phyloP scores from a whole-genome alignment of 176 grass and related monocot genomes.

The Raddia guianensis region DNA sequence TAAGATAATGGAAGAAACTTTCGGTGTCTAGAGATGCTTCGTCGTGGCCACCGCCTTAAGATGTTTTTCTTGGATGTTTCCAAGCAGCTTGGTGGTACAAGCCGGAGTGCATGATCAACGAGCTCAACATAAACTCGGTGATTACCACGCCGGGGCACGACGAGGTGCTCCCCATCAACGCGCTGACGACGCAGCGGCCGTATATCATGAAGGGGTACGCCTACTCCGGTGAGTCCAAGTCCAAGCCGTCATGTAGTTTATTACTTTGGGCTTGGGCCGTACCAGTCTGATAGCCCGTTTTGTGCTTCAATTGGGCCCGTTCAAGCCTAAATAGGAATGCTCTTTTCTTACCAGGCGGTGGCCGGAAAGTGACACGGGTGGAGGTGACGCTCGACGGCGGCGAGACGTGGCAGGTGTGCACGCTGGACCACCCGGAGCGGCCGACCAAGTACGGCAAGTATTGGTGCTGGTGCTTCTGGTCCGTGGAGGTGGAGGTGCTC shows the following conservation, averaged over 20 bases:
- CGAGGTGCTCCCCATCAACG: slow-evolving; percentile 74
- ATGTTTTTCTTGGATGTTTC: background rate
- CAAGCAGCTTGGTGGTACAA: slow-evolving; percentile 95
- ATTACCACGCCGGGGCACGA: slow-evolving; percentile 78
- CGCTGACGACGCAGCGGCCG: slow-evolving; percentile 52
- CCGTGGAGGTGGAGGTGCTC: slow-evolving; percentile 63
- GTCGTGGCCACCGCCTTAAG: background rate
- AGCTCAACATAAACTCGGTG: slow-evolving; percentile 93
- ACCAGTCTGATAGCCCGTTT: background rate
- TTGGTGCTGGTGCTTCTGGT: slow-evolving; percentile 99
- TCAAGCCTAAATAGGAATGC: background rate
- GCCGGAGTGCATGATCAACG: slow-evolving; percentile 89
- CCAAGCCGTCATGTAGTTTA: too few relatives aligned
- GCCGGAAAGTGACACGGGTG: slow-evolving; percentile 77
- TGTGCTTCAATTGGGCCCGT: background rate
- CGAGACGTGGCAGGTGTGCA: slow-evolving; percentile 66
- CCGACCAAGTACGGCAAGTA: slow-evolving; percentile 79
- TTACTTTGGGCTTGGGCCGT: background rate
- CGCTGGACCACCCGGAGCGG: slow-evolving; percentile 61
- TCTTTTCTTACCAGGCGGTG: slow-evolving; percentile 52
- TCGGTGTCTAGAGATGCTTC: too few relatives aligned
- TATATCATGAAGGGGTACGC: slow-evolving; percentile 83
- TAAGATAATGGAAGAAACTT: too few relatives aligned
- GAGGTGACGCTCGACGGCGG: slow-evolving; percentile 85
- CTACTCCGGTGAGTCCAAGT: slow-evolving; percentile 64